These are phyloP conservation scores for Venturia aucupariae DNA, from an alignment of 2,329 filamentous ascomycete species.

Conservation along the genomic window DNA sequence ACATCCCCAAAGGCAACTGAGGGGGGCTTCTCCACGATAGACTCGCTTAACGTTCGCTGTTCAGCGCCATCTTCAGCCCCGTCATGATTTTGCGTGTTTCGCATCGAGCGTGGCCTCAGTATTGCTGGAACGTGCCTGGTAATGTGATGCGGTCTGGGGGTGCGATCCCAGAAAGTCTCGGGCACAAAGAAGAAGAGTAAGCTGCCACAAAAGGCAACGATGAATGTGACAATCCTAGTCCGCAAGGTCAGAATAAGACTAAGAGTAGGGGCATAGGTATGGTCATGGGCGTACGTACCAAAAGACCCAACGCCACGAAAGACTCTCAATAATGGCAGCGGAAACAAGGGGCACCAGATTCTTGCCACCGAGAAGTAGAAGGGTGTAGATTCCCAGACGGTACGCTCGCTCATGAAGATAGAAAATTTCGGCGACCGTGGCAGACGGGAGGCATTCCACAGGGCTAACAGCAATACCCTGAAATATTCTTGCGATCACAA, in stretches of 20 bases:
- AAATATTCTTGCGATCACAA: slow-evolving; percentile 74
- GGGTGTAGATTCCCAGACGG: slow-evolving; percentile 84
- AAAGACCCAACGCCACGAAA: slow-evolving; percentile 87
- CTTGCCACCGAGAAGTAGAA: slow-evolving; percentile 82
- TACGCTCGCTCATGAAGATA: slow-evolving; percentile 92
- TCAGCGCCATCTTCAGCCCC: not conserved
- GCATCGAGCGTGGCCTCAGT: not conserved
- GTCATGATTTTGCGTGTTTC: not conserved
- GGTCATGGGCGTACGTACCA: slow-evolving; percentile 45
- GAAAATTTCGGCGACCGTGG: slow-evolving; percentile 92
- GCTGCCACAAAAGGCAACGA: slow-evolving; percentile 60
- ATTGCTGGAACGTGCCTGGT: not conserved
- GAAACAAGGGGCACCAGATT: slow-evolving; percentile 82
- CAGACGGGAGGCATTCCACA: slow-evolving; percentile 85
- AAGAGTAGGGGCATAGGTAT: no score
- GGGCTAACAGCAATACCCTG: slow-evolving; percentile 83
- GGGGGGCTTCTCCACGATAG: not conserved
- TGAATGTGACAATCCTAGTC: slow-evolving; percentile 66
- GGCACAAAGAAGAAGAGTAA: slow-evolving; percentile 85
- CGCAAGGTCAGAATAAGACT: not conserved
- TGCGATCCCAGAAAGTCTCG: slow-evolving; percentile 91
- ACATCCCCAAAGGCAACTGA: not conserved
- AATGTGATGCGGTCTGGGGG: slow-evolving; percentile 44
- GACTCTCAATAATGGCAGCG: slow-evolving; percentile 67
- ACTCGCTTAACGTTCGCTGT: not conserved